phyloP scores from a whole-genome alignment of 345 rosid genomes.

The Geranium brycei region DNA sequence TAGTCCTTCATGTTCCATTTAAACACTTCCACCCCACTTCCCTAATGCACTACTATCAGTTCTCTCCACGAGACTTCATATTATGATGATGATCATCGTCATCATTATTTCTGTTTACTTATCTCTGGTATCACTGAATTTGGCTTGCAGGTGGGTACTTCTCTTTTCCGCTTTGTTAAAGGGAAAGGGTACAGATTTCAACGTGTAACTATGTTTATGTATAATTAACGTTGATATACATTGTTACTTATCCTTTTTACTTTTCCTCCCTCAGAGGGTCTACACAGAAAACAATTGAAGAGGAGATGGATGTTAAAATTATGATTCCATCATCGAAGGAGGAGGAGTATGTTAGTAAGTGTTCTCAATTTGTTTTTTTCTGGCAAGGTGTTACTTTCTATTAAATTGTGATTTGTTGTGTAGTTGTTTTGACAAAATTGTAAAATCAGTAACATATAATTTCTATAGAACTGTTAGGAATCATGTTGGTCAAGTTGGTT shows the following conservation, averaged over 20 bases:
- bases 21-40: no score
- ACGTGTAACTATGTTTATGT: conserved; percentile 9
- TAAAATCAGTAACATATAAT: no score
- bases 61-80: no score
- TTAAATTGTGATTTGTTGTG: not conserved
- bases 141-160: conserved; percentile 59
- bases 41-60: no score
- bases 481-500: not conserved
- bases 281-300: conserved; percentile 55
- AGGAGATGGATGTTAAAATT: conserved; percentile 64
- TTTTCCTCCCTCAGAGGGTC: conserved; percentile 39
- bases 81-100: no score
- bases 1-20: no score
- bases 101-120: not conserved
- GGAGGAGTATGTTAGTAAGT: conserved; percentile 60
- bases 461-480: no score
- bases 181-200: conserved; percentile 58
- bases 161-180: conserved; percentile 55
- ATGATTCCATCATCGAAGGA: conserved; percentile 49
- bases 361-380: not conserved
- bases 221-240: conserved; percentile 4
- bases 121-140: conserved; percentile 7
- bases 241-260: conserved; percentile 11
- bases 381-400: not conserved
- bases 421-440: not conserved